These are phyloP conservation scores for Lepiota brunneoincarnata DNA, from an alignment of 768 basidiomycete genomes.

Conservation along the genomic window DNA sequence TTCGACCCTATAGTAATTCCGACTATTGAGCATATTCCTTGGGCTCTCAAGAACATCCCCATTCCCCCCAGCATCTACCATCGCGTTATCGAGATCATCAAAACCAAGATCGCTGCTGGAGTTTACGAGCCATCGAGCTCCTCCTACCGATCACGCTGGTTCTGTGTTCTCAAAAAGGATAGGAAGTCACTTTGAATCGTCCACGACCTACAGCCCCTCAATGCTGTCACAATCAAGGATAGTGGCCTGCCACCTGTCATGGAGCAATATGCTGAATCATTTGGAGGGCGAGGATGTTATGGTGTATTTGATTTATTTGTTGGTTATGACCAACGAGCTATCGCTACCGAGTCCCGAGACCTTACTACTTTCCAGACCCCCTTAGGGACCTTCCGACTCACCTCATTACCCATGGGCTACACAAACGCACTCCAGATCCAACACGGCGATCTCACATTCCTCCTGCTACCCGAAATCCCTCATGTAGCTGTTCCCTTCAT, in stretches of 20 bases:
- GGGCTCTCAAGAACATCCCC: constrained; percentile 25
- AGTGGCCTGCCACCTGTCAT: too few species aligned
- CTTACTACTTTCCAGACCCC: too few species aligned
- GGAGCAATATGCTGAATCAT: too few species aligned
- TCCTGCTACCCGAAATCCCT: constrained; percentile 29
- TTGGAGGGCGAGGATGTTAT: too few species aligned
- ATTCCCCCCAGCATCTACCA: constrained; percentile 28
- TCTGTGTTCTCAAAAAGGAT: constrained; percentile 19
- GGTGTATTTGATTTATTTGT: too few species aligned
- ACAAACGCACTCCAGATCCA: constrained; percentile 24
- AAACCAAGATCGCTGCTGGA: constrained; percentile 2
- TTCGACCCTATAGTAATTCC: constrained; percentile 23
- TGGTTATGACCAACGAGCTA: too few species aligned
- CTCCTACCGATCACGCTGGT: constrained; percentile 15
- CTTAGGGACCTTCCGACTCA: too few species aligned
- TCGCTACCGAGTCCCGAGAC: too few species aligned
- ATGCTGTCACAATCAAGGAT: too few species aligned
- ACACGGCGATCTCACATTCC: constrained; percentile 28
- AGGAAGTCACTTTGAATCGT: too few species aligned
- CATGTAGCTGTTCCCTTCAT: too few species aligned
- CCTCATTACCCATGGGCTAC: constrained; percentile 34
- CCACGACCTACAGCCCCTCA: too few species aligned
- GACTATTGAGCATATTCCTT: constrained; percentile 29
- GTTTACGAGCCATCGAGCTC: constrained; percentile 13
- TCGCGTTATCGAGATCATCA: constrained; percentile 20